phyloP scores from a whole-genome alignment of 2,329 filamentous ascomycete species.

The Ascochyta fabae region DNA sequence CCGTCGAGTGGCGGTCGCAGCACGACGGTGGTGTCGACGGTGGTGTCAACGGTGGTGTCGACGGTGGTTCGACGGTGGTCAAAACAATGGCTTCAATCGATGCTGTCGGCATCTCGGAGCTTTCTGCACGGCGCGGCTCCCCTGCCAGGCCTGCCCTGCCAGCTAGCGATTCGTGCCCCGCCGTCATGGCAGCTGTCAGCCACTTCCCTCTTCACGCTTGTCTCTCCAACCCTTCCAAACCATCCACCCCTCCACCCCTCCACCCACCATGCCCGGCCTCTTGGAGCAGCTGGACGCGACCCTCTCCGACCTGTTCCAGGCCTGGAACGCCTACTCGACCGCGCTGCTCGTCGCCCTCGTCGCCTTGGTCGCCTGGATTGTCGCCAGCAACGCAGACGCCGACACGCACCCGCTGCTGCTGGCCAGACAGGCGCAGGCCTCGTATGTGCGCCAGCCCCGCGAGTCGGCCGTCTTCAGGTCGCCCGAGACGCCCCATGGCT shows the following conservation, averaged over 20 bases:
- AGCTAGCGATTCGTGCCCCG: no score
- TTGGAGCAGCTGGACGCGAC: slow-evolving; percentile 74
- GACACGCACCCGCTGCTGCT: slow-evolving; percentile 93
- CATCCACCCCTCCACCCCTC: not conserved
- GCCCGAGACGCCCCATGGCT: slow-evolving; percentile 84
- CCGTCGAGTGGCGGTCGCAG: not conserved
- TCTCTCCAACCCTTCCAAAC: no score
- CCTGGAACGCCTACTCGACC: slow-evolving; percentile 85
- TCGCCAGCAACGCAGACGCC: slow-evolving; percentile 76
- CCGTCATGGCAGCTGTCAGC: no score
- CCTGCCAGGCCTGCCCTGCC: no score
- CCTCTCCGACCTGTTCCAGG: slow-evolving; percentile 71
- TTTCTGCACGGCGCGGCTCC: not conserved
- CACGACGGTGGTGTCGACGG: no score
- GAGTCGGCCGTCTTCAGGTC: slow-evolving; percentile 87
- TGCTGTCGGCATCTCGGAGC: slow-evolving; percentile 8
- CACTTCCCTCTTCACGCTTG: no score
- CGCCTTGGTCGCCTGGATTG: slow-evolving; percentile 71
- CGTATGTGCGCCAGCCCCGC: slow-evolving; percentile 79
- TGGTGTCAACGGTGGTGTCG: slow-evolving; percentile 4
- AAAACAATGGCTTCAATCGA: slow-evolving; percentile 7
- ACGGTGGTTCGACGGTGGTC: slow-evolving; percentile 6
- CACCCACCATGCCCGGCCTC: slow-evolving; percentile 49
- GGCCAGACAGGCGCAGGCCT: slow-evolving; percentile 79
- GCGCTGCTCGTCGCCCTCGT: slow-evolving; percentile 71